These are phyloP conservation scores for Paraphaeosphaeria minitans DNA, from an alignment of 2,329 filamentous ascomycete species.

Conservation along the genomic window DNA sequence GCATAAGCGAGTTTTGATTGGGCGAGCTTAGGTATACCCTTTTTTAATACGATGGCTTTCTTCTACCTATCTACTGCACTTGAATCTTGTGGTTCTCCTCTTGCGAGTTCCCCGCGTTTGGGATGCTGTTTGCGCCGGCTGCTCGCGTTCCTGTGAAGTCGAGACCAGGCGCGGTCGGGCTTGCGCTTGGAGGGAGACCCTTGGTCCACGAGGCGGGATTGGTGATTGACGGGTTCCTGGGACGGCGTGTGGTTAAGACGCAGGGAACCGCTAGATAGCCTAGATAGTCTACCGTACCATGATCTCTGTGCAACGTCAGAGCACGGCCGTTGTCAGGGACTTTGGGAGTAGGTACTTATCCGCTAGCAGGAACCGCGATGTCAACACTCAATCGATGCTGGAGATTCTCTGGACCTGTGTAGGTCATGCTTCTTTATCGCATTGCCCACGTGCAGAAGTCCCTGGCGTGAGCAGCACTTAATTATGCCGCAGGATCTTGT, in stretches of 20 bases:
- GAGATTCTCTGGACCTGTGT: not conserved
- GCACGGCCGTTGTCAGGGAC: not conserved
- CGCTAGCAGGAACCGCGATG: not conserved
- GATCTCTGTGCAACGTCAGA: not conserved
- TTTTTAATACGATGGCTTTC: constrained; percentile 8
- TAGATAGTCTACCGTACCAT: no score
- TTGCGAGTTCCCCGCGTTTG: no score
- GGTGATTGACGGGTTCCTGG: not conserved
- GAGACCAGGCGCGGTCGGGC: not conserved
- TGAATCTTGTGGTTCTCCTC: no score
- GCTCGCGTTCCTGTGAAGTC: no score
- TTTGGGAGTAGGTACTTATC: no score
- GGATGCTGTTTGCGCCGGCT: no score
- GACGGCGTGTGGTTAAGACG: not conserved
- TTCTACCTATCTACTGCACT: not conserved
- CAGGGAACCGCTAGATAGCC: not conserved
- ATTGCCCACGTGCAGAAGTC: not conserved
- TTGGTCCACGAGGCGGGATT: not conserved
- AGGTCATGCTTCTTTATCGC: not conserved
- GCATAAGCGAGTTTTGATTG: not conserved
- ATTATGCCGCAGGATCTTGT: no score
- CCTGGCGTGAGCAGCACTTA: not conserved
- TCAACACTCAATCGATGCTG: not conserved
- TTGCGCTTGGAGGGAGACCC: not conserved
- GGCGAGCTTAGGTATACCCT: constrained; percentile 6